Evolutionary conservation across 257 asterid genomes (phyloP).

Genomic region (Datura wrightii): DNA sequence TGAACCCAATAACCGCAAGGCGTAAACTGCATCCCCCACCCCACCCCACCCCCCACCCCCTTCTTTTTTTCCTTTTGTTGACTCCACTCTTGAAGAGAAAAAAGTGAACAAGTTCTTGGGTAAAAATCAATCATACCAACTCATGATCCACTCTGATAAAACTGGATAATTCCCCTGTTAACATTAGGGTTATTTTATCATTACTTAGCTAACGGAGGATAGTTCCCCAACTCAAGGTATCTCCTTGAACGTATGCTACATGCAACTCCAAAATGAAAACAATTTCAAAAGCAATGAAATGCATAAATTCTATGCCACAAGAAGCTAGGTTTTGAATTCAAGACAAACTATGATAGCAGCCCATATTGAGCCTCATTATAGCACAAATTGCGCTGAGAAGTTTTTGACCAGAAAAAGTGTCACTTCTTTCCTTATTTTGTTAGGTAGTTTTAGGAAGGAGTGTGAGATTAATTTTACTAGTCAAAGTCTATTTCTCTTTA

Average conservation of each 20-base stretch:
- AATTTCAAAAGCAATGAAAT: neutral
- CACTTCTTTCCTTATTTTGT: too few relatives aligned
- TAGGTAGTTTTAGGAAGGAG: too few relatives aligned
- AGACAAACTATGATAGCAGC: neutral
- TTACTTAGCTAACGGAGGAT: neutral
- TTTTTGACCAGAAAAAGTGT: too few relatives aligned
- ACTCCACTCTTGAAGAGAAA: neutral
- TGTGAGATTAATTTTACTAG: too few relatives aligned
- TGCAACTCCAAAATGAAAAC: neutral
- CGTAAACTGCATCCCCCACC: too few relatives aligned
- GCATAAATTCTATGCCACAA: neutral
- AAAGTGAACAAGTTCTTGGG: neutral
- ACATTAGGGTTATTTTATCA: neutral
- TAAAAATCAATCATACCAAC: neutral
- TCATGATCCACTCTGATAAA: conserved; percentile 7
- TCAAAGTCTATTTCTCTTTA: too few relatives aligned
- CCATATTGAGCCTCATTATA: too few relatives aligned
- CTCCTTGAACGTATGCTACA: neutral
- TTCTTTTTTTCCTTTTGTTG: neutral
- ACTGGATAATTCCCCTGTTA: neutral
- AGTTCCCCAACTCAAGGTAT: neutral
- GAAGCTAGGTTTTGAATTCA: neutral
- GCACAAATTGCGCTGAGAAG: too few relatives aligned
- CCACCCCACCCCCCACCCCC: neutral
- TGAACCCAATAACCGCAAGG: too few relatives aligned